A percentile compares a stretch with the other conserved stretches of the same genome.
Conservation (phyloP, 805 yeast genomes). For the Metschnikowia cubensis region DNA sequence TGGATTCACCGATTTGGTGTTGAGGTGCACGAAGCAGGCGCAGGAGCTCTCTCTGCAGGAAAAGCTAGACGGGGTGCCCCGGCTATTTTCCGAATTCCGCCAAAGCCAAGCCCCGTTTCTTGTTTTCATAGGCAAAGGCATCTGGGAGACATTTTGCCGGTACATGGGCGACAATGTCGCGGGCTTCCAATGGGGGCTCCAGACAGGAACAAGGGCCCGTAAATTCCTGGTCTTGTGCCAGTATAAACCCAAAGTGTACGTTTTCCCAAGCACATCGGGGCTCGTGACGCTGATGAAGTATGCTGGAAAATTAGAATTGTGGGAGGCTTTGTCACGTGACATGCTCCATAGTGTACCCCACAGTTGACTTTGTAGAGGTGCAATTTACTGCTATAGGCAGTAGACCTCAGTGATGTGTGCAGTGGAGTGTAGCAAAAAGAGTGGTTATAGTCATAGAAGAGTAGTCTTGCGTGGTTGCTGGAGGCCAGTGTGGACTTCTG, state of each 20-base stretch:
- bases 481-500: too few species aligned
- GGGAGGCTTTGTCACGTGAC: conserved; percentile 41
- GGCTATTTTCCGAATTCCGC: conserved; percentile 44
- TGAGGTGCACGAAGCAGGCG: conserved; percentile 58
- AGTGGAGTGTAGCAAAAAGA: too few species aligned
- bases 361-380: too few species aligned
- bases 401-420: too few species aligned
- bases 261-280: conserved; percentile 73
- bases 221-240: conserved; percentile 14
- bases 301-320: conserved; percentile 42
- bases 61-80: conserved; percentile 51
- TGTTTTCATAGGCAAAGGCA: conserved; percentile 69
- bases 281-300: conserved; percentile 50
- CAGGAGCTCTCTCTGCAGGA: conserved; percentile 50
- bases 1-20: conserved; percentile 71
- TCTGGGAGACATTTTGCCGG: conserved; percentile 59
- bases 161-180: conserved; percentile 24
- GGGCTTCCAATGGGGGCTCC: conserved; percentile 53
- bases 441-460: too few species aligned
- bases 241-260: conserved; percentile 38
- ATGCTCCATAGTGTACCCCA: too few species aligned
- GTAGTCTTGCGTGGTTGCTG: too few species aligned
- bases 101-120: conserved; percentile 37
- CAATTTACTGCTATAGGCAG: too few species aligned
- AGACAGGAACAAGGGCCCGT: conserved; percentile 10